These are phyloP conservation scores for Smithsoniella earleae DNA, from an alignment of 163 green algal genomes.

Conservation along the genomic window DNA sequence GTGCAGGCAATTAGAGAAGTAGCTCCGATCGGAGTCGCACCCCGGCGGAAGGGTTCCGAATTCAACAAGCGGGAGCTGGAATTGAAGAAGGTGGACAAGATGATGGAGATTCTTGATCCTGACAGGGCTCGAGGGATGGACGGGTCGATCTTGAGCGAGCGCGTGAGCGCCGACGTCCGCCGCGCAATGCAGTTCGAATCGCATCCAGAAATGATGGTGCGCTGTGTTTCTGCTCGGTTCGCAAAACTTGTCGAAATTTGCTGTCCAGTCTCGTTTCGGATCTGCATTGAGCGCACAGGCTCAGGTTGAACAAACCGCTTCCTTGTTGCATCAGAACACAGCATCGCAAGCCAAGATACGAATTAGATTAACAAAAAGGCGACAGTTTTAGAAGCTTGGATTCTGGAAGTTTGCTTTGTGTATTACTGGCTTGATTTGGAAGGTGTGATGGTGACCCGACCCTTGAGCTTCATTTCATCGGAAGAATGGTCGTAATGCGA, in stretches of 20 bases:
- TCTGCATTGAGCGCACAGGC: background rate
- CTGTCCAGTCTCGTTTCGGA: background rate
- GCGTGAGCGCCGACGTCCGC: background rate
- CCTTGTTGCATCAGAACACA: no score
- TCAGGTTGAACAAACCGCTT: background rate
- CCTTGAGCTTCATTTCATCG: no score
- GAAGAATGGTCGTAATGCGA: no score
- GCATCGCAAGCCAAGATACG: no score
- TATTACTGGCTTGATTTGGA: no score
- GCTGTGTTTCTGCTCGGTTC: no score
- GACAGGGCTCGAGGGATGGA: background rate
- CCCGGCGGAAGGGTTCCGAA: background rate
- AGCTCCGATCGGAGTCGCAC: background rate
- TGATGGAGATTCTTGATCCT: slow-evolving; percentile 19
- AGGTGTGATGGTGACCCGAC: no score
- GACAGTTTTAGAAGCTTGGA: no score
- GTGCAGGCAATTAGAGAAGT: slow-evolving; percentile 21
- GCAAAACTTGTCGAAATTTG: no score
- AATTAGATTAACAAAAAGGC: no score
- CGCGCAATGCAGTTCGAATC: slow-evolving; percentile 1
- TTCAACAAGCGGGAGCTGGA: slow-evolving; percentile 27
- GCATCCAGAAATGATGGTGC: background rate
- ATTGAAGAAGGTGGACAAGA: background rate
- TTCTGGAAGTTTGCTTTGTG: no score
- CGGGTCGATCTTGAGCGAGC: slow-evolving; percentile 9